Evolutionary conservation across 1,139 yeast genomes (phyloP).

Genomic region (Candida glucosophila): DNA sequence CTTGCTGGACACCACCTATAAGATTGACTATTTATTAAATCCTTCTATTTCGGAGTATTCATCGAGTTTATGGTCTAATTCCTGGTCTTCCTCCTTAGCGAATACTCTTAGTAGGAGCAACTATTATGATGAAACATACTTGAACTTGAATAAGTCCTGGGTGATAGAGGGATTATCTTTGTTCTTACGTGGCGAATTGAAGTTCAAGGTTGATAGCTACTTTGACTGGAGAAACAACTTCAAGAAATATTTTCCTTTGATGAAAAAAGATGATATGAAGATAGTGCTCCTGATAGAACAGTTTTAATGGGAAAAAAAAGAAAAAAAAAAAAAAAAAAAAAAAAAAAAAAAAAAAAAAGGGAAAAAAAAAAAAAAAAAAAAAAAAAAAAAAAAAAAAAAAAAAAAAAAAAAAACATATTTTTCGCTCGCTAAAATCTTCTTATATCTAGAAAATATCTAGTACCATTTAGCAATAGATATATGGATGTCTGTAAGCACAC

Average conservation of each 20-base stretch:
- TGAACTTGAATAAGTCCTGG: slow-evolving; percentile 22
- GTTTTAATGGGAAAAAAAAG: slow-evolving; percentile 22
- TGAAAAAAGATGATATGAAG: slow-evolving; percentile 27
- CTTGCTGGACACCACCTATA: slow-evolving; percentile 25
- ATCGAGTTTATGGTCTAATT: slow-evolving; percentile 21
- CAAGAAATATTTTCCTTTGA: slow-evolving; percentile 15
- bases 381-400: no score
- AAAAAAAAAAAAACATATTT: no score
- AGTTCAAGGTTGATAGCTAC: slow-evolving; percentile 21
- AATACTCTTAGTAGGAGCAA: slow-evolving; percentile 26
- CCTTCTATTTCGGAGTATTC: slow-evolving; percentile 8
- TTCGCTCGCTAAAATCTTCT: no score
- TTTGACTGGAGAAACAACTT: slow-evolving; percentile 34
- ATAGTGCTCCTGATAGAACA: slow-evolving; percentile 29
- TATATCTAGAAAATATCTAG: no score
- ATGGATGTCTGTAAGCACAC: no score
- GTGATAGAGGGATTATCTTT: slow-evolving; percentile 23
- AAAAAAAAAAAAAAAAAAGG: slow-evolving; percentile 15
- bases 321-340: slow-evolving; percentile 16
- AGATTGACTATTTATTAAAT: slow-evolving; percentile 20
- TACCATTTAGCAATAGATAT: no score
- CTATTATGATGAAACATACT: slow-evolving; percentile 26
- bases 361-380: no score
- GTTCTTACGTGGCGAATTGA: slow-evolving; percentile 19
- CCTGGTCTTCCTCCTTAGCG: slow-evolving; percentile 25